Base-by-base conservation (phyloP, 2,329 filamentous ascomycete genomes). In the Fusarium sp. region DNA sequence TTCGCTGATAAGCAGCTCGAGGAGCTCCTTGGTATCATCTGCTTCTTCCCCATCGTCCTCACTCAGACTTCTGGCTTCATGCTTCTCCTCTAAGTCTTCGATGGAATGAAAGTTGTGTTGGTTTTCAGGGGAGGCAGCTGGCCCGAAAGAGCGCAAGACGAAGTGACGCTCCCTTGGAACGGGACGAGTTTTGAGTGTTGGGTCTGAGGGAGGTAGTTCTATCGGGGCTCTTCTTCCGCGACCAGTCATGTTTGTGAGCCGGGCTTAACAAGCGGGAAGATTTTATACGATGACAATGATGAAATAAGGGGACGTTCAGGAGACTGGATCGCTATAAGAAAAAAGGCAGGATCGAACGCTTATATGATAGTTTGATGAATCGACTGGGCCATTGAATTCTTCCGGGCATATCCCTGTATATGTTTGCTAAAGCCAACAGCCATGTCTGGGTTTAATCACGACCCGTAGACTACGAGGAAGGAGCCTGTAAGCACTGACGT, bases 101-200 rank as follows among this genome's bases (percentile, higher is more conserved):
- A 49, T 1, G 6, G 58, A 8, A 1, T 14, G 23, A 1, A 28
- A 32, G 7, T 25, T 27, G 1, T 30, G 23, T 11, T 25, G 21
- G 14, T 32, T 37, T 4, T 58, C 28, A 4, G 12, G 32, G 6
- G n/a, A 43, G 8, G 58, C 34, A 18, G 53, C 58, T 4, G 53
- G 53, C 8, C 62, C 58, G 27, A 62, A 55, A 0, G 58, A 45
- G 5, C 28, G 53, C 2, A 62, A 30, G n/a, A 14, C 1, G 32
- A 48, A 49, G 9, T 62, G 41, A n/a, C 48, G 62, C 14, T 57
- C 53, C 13, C 10, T 28, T 2, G 62, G 58, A 11, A 66, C 62
- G n/a, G 53, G 51, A 5, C 42, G 57, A 7, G 16, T 45, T 50
- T 61, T 25, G 9, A 62, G 62, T 40, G 57, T 48, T 13, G 41